Base-by-base conservation (phyloP, 75 land plant genomes). In the Gnetum montanum region DNA sequence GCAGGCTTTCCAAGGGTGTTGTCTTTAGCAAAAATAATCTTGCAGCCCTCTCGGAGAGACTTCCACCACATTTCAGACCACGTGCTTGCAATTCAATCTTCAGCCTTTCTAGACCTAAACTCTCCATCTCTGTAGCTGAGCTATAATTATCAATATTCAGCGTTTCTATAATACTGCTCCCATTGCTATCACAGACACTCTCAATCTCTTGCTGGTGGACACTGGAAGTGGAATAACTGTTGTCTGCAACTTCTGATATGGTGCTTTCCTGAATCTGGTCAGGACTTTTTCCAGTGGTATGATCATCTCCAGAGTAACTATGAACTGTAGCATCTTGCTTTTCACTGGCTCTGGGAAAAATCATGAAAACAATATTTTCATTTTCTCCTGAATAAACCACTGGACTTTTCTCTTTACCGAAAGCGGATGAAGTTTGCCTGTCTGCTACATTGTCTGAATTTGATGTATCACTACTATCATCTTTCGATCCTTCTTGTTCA, bases 51-150 rank as follows among this genome's bases (percentile, higher is more conserved):
- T 88, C 94, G 28, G 78, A 75, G 43, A 92, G 41, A 38, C 86
- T 88, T 3, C 97, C 97, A 8, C 97, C 94, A 60, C 97, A 92
- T 64, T 92, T 92, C 46, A 92, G 66, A 33, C 93, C 97, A 48
- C 64, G 63, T 19, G 61, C 59, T 68, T 92, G 97, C 40, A 87
- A 69, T 60, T 84, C 89, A 11, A 48, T 43, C 59, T 92, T 87
- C 16, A 92, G 50, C 70, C 73, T 70, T 23, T 84, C 94, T 69
- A 87, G 47, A 1, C 97, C 97, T 62, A 92, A 77, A 57, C 54
- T 73, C 87, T 90, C 96, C 68, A 90, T 45, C 22, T 79, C 96
- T 20, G 66, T 31, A 6, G 84, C 73, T 15, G 80, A 70, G 35
- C 43, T 53, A 30, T 36, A 82, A 5, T 70, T 66, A 38, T 74